These are phyloP conservation scores for Aquilaria yunnanensis DNA, from an alignment of 345 rosid species.

Conservation along the genomic window DNA sequence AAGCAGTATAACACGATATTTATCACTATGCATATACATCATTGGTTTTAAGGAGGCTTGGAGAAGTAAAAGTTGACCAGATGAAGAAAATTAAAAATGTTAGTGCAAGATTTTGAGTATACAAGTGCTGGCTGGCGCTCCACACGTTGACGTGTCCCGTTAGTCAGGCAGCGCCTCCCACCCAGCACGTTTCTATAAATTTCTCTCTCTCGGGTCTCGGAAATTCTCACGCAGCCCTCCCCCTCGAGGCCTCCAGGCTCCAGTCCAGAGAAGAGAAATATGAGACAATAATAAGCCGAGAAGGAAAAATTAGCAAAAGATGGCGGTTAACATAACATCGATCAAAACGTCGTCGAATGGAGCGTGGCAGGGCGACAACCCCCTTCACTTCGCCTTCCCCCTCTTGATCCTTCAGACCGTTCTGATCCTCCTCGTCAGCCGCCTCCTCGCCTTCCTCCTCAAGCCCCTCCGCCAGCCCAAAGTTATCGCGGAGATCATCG, in stretches of 20 bases:
- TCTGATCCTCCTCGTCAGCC: slow-evolving; percentile 52
- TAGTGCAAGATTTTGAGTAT: no score
- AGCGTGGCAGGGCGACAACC: slow-evolving; percentile 92
- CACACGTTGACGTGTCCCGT: no score
- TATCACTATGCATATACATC: no score
- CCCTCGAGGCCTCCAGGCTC: neutral
- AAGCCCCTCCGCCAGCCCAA: slow-evolving; percentile 93
- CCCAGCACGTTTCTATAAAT: neutral
- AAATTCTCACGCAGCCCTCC: no score
- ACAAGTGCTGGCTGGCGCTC: no score
- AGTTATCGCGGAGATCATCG: slow-evolving; percentile 89
- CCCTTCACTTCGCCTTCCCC: slow-evolving; percentile 74
- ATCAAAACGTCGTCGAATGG: slow-evolving; percentile 78
- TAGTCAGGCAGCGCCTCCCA: no score
- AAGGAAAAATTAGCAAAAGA: neutral
- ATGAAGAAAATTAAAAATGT: no score
- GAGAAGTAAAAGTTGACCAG: no score
- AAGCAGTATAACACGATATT: no score
- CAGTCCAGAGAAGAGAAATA: neutral
- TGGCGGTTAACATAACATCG: slow-evolving; percentile 53
- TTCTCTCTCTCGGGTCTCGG: no score
- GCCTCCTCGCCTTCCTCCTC: slow-evolving; percentile 63
- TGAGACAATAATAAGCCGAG: no score
- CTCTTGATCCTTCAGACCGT: slow-evolving; percentile 68
- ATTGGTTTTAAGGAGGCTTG: no score